These are phyloP conservation scores for Rhododendron molle DNA, from an alignment of 148 eudicot species.

Conservation along the genomic window DNA sequence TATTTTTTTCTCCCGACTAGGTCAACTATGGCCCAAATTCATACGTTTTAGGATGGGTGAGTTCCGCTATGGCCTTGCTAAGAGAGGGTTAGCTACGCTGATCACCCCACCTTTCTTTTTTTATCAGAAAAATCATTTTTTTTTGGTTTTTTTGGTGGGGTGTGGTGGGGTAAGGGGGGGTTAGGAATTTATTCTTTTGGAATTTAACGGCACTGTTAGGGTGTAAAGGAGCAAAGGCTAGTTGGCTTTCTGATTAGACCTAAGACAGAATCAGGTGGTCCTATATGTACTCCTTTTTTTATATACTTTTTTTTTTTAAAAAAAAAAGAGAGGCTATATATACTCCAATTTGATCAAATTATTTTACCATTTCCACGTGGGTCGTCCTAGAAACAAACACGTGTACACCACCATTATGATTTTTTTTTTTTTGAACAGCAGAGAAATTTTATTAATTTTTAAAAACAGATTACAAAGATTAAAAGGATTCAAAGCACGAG, in stretches of 20 bases:
- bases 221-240: slow-evolving; percentile 20
- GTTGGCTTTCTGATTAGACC: slow-evolving; percentile 22
- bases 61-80: not conserved
- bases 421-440: no score
- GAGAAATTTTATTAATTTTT: no score
- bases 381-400: not conserved
- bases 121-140: no score
- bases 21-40: no score
- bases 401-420: slow-evolving; percentile 10
- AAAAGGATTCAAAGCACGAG: no score
- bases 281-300: not conserved
- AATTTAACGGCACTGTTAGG: not conserved
- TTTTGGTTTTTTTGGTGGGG: not conserved
- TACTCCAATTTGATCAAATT: not conserved
- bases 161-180: not conserved
- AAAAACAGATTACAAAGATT: no score
- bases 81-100: no score
- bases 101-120: not conserved
- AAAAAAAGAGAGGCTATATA: no score
- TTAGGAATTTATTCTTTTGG: not conserved
- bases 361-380: slow-evolving; percentile 17
- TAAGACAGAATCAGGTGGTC: slow-evolving; percentile 8
- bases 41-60: no score
- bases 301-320: not conserved
- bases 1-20: no score